Base-by-base conservation (phyloP, 371 early-diverging fungal species). In the Syncephalastrum sp. region DNA sequence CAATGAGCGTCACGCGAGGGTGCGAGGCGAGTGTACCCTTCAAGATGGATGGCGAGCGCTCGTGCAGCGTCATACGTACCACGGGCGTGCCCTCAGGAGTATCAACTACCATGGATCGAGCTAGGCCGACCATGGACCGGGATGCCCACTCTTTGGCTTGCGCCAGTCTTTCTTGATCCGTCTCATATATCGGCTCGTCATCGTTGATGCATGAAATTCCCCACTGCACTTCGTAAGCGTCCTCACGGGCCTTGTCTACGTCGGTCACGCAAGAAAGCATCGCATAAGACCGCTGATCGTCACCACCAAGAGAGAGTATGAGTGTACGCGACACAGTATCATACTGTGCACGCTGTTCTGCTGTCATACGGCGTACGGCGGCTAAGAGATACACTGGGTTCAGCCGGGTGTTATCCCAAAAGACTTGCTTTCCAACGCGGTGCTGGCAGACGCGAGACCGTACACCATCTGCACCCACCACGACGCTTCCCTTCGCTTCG, bases 391-490 rank as follows among this genome's bases (percentile, higher is more conserved):
- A 54, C 12, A 58, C 15, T 13, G 58, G 63, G 29, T 53, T 58
- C 13, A 53, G 21, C 16, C 21, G 42, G 17, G 63, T 63, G 13
- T 42, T 51, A 5, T 52, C n/a, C 12, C 19, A 23, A 48, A 57
- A 63, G 6, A 7, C 4, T 16, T 63, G 58, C 12, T 41, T 15
- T 1, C 61, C 59, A 0, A 61, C 27, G 4, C 61, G 19, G 13
- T 61, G 56, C 15, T 41, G n/a, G 47, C 66, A 66, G 3, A 61
- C 61, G 1, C 5, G 23, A 42, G 66, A 66, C 12, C 47, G 46
- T 8, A 61, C 47, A 23, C 66, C 66, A 49, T 66, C 66, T 0
- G 56, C 66, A 44, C 59, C 66, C 13, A 66, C 62, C 3, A 66
- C 19, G 7, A 61, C 6, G 21, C 51, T 46, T 13, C 66, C 66